A percentile compares a stretch with the other conserved stretches of the same genome.
Evolutionary conservation across 2,329 filamentous ascomycete genomes (phyloP).

Genomic region (Neospermospora avenae): DNA sequence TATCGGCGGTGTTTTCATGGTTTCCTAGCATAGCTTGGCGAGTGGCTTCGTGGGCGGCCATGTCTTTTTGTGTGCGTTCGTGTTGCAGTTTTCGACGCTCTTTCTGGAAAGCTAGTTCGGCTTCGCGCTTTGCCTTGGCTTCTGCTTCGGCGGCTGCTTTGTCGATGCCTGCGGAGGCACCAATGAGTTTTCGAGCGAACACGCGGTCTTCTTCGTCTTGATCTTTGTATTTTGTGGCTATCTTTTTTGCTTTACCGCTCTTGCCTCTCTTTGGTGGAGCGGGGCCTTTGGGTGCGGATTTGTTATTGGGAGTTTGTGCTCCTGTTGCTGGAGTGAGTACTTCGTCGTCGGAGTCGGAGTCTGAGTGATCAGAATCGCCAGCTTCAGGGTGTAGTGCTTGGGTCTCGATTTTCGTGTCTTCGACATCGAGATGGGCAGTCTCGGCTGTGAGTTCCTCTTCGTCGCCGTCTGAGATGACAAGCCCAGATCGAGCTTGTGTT

Average conservation of each 20-base stretch:
- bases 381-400: conserved; percentile 25
- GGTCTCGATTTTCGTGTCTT: conserved; percentile 1
- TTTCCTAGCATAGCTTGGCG: conserved; percentile 58
- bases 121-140: conserved; percentile 66
- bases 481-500: conserved; percentile 17
- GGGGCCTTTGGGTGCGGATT: conserved; percentile 41
- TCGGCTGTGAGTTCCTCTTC: conserved; percentile 29
- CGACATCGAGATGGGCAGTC: conserved; percentile 17
- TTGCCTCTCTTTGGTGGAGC: conserved; percentile 65
- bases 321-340: conserved; percentile 13
- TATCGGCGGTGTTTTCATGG: conserved; percentile 48
- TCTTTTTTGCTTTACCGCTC: conserved; percentile 79
- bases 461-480: conserved; percentile 22
- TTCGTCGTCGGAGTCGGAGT: conserved; percentile 35
- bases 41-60: conserved; percentile 71
- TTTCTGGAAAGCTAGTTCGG: conserved; percentile 66
- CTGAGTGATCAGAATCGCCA: not conserved
- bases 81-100: conserved; percentile 79
- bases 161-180: conserved; percentile 64
- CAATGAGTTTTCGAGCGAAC: conserved; percentile 82
- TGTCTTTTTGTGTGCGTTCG: conserved; percentile 69
- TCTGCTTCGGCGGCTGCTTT: conserved; percentile 66
- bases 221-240: conserved; percentile 83
- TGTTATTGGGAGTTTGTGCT: conserved; percentile 32
- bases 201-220: conserved; percentile 93